A percentile compares a stretch with the other conserved stretches of the same genome.
Evolutionary conservation across 2,329 filamentous ascomycete species (phyloP).

Genomic region (Apiospora malaysiana): DNA sequence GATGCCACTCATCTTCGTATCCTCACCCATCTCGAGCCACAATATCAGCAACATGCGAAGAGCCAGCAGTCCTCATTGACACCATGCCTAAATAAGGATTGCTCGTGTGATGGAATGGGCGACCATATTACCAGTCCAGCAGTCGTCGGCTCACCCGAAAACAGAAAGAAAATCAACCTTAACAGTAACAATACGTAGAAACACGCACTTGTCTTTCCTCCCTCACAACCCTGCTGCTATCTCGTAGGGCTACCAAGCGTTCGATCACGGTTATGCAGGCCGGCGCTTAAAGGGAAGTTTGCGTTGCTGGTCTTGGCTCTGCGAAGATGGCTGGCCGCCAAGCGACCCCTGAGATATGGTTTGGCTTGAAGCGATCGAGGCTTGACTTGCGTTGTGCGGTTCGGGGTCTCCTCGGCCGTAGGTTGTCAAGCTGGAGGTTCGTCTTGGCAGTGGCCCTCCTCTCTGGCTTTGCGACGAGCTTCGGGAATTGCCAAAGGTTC

Average conservation of each 20-base stretch:
- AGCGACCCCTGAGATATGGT: background rate
- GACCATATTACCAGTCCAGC: background rate
- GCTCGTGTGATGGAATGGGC: background rate
- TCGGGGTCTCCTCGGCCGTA: background rate
- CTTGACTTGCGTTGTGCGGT: background rate
- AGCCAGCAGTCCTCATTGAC: background rate
- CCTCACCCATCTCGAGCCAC: background rate
- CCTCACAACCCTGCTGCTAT: background rate
- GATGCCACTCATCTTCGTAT: background rate
- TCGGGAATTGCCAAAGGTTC: conserved; percentile 1
- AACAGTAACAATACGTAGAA: background rate
- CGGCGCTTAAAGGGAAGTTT: conserved; percentile 12
- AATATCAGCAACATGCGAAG: background rate
- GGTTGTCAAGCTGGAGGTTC: background rate
- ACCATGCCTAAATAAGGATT: background rate
- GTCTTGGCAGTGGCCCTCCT: background rate
- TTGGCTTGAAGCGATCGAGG: conserved; percentile 2
- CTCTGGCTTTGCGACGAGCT: background rate
- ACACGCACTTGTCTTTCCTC: background rate
- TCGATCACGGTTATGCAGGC: background rate
- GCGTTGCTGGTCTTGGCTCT: conserved; percentile 1
- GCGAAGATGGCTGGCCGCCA: background rate
- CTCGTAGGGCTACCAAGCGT: background rate
- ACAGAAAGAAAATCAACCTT: background rate
- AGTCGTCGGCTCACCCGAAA: background rate